Percentiles rank a stretch among this genome's conserved stretches.
Conservation (phyloP, 108 stramenopile species). For the Fragilariopsis cylindrus region DNA sequence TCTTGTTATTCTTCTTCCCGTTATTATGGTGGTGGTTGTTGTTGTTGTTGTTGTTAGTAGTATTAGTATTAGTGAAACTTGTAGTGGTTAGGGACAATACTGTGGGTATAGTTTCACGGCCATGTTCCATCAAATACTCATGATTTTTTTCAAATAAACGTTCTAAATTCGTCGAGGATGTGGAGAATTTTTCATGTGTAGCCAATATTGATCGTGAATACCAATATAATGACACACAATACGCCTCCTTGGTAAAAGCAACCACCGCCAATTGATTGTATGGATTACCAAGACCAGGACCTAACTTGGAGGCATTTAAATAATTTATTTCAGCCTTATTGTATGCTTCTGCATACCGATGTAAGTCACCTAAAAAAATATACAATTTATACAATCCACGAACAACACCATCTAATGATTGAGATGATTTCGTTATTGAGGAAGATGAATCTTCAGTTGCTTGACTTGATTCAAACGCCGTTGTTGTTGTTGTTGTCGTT, state of each 20-base stretch:
- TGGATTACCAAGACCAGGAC: slow-evolving; percentile 77
- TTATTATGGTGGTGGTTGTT: slow-evolving; percentile 3
- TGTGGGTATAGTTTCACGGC: slow-evolving; percentile 20
- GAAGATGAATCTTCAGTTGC: not conserved
- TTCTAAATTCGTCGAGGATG: slow-evolving; percentile 55
- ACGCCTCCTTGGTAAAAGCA: slow-evolving; percentile 49
- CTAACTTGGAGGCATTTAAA: slow-evolving; percentile 49
- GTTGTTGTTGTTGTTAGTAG: not conserved
- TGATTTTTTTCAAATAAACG: slow-evolving; percentile 65
- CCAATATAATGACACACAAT: slow-evolving; percentile 65
- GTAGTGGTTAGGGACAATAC: not conserved
- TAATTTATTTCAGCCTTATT: slow-evolving; percentile 63
- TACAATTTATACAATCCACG: slow-evolving; percentile 50
- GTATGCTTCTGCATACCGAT: slow-evolving; percentile 57
- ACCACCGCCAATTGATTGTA: slow-evolving; percentile 87
- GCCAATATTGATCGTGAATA: slow-evolving; percentile 72
- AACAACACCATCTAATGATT: slow-evolving; percentile 40
- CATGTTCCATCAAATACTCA: slow-evolving; percentile 49
- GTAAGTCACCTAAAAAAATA: slow-evolving; percentile 73
- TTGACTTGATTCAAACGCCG: slow-evolving; percentile 2
- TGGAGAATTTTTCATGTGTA: slow-evolving; percentile 59
- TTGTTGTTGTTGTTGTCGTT: not conserved
- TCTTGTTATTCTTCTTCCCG: not conserved
- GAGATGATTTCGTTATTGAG: not conserved
- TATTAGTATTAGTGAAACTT: not conserved